Base-by-base conservation (phyloP, 805 yeast species). In the Groenewaldozyma tartarivorans region DNA sequence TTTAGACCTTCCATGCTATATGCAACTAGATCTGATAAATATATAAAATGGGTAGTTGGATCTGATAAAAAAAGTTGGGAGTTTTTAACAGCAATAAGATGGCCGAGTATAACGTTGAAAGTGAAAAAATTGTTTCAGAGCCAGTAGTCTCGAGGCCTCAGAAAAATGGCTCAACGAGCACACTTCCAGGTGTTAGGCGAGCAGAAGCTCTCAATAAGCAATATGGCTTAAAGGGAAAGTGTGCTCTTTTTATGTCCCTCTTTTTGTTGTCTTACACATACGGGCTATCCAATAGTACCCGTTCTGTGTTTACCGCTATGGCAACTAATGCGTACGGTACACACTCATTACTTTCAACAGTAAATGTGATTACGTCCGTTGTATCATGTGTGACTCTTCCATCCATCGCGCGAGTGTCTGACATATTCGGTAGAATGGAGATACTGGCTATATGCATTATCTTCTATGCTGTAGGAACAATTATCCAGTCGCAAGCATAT, bases 351-450 rank as follows among this genome's bases (percentile, higher is more conserved):
- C 56, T 71, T 34, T 68, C 85, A 4, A 74, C 85, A 2, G 69
- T 80, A 43, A 67, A 71, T 45, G 79, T 76, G 21, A 68, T 79
- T 45, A 67, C 69, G 41, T 62, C 72, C 22, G 81, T 79, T 31
- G 69, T 76, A 38, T 81, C 75, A 36, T 82, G 83, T 20, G 84
- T 80, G 15, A 68, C 81, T 3, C 81, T 76, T 53, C 77, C 81
- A 3, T 66, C 74, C 3, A 75, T 68, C 46, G 85, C 86, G 7
- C 64, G 82, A 48, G 59, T 79, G 29, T 69, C 81, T 6, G 84
- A 79, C 55, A 64, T 70, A n/a, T 77, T 77, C 52, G 87, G 87
- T 13, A 72, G 87, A 54, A 49, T 74, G 24, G 75, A 72, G 50
- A 58, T 77, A 39, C 52, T 75, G 17, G 33, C 72, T 16, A 55